phyloP scores from a whole-genome alignment of 805 yeast genomes.

The Saccharomycopsis sp. region DNA sequence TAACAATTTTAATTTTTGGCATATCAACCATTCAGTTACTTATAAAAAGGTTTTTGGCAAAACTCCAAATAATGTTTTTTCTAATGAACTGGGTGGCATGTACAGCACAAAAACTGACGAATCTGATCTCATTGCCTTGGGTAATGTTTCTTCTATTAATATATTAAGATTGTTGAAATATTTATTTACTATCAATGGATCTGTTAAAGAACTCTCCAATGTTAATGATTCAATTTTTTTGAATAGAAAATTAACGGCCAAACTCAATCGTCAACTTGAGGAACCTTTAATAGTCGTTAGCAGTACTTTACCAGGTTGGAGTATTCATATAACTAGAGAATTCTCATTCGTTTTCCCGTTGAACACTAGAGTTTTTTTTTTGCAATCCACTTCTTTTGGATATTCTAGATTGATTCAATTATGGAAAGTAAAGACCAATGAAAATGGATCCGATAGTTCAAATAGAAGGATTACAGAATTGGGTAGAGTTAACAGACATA shows the following conservation, averaged over 20 bases:
- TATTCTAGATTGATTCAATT: conserved; percentile 70
- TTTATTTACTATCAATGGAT: conserved; percentile 32
- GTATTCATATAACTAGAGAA: conserved; percentile 55
- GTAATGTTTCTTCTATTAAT: conserved; percentile 24
- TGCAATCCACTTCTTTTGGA: conserved; percentile 87
- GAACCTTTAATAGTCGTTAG: conserved; percentile 84
- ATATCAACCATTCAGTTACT: conserved; percentile 38
- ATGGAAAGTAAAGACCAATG: conserved; percentile 48
- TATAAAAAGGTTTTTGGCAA: conserved; percentile 31
- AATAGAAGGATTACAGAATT: conserved; percentile 32
- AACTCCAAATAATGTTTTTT: conserved; percentile 12
- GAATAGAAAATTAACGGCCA: conserved; percentile 77
- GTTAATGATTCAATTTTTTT: conserved; percentile 33
- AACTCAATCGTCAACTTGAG: conserved; percentile 76
- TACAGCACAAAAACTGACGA: conserved; percentile 16
- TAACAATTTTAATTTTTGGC: conserved; percentile 44
- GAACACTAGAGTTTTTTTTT: conserved; percentile 63
- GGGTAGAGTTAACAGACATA: conserved; percentile 72
- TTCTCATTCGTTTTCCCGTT: conserved; percentile 81
- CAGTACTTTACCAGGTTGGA: conserved; percentile 81
- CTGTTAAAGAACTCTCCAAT: conserved; percentile 19
- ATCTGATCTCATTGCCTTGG: conserved; percentile 23
- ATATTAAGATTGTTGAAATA: conserved; percentile 40
- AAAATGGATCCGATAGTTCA: conserved; percentile 25
- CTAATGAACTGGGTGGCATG: background rate